Evolutionary conservation across 805 yeast species (phyloP), one percentile per base, ranked within the genome.

Genomic region (Wickerhamiella alocasiicola): DNA sequence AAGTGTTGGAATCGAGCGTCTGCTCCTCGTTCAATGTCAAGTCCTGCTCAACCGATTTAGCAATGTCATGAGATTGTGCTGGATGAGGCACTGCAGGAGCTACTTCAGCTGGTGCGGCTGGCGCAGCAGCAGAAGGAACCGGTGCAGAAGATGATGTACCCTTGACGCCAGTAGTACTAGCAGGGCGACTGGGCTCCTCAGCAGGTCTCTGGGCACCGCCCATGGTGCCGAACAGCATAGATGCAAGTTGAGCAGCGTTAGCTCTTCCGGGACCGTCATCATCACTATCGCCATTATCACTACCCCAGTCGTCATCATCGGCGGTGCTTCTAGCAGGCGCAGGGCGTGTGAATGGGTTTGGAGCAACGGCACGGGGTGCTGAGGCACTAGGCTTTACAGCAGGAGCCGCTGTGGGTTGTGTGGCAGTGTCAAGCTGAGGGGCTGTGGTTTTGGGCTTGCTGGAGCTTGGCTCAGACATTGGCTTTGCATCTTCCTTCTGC

Each of bases 181-280:
- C 13, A 25, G 18, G 16, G 16, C 15, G 31, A 7, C 24, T 27
- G 7, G 46, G 44, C 20, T 32, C 34, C 7, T 24, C 21, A 5
- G 36, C 36, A 4, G 15, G 32, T 2, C 31, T 18, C 9, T 28
- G 32, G 19, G 39, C 39, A 3, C 41, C 41, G 23, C 56, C 66
- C 68, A 65, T 65, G 5, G 65, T 57, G 7, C 68, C 64, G 43
- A 64, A 65, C 44, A 64, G 49, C 44, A 63, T 45, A 17, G 67
- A 62, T 5, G 69, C 69, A 20, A 64, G 52, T 40, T 62, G 62
- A 3, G 65, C 58, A 7, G 70, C 62, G 23, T 64, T 60, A 3
- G 57, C 57, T n/a, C 56, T 53, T 9, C 60, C 60, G 7, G 46
- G 48, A 4, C 46, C 41, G 1, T 48, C 56, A 16, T 50, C 60